A percentile compares a stretch with the other conserved stretches of the same genome.
Conservation (phyloP, 2,329 filamentous ascomycete species). For the Monosporascus sp. region DNA sequence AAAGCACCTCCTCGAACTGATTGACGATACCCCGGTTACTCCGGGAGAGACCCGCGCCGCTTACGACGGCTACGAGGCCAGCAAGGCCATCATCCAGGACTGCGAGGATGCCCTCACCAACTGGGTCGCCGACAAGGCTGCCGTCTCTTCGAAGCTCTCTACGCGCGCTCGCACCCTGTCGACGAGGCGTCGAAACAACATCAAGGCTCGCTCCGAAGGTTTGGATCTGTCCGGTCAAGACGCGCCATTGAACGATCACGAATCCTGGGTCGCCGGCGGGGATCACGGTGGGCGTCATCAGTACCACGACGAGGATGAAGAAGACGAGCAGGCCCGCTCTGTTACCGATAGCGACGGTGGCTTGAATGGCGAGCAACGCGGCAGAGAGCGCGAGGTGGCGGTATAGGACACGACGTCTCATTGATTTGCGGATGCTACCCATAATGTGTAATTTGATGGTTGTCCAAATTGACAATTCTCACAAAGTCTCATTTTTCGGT, state of each 20-base stretch:
- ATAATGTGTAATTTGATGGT: slow-evolving; percentile 25
- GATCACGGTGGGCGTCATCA: slow-evolving; percentile 50
- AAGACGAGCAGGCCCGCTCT: slow-evolving; percentile 54
- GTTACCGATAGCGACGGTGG: slow-evolving; percentile 46
- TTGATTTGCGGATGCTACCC: slow-evolving; percentile 1
- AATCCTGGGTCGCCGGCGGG: slow-evolving; percentile 78
- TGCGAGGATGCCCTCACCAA: slow-evolving; percentile 96
- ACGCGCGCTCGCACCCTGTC: slow-evolving; percentile 82
- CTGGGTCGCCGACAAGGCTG: slow-evolving; percentile 89
- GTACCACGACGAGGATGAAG: slow-evolving; percentile 59
- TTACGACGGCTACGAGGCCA: slow-evolving; percentile 97
- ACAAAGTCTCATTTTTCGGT: no score
- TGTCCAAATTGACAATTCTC: background rate
- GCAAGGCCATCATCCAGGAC: slow-evolving; percentile 98
- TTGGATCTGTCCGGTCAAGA: slow-evolving; percentile 82
- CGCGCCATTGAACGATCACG: slow-evolving; percentile 67
- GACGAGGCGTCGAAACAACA: slow-evolving; percentile 72
- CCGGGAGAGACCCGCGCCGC: slow-evolving; percentile 93
- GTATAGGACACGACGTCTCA: slow-evolving; percentile 1
- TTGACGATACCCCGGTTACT: slow-evolving; percentile 95
- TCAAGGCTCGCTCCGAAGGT: slow-evolving; percentile 60
- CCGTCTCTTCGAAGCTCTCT: slow-evolving; percentile 81
- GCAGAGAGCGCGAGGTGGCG: slow-evolving; percentile 18
- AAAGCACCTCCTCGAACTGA: slow-evolving; percentile 94
- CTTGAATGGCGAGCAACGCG: slow-evolving; percentile 48